Conservation (phyloP, 257 asterid genomes). For the Euphrasia confusa region DNA sequence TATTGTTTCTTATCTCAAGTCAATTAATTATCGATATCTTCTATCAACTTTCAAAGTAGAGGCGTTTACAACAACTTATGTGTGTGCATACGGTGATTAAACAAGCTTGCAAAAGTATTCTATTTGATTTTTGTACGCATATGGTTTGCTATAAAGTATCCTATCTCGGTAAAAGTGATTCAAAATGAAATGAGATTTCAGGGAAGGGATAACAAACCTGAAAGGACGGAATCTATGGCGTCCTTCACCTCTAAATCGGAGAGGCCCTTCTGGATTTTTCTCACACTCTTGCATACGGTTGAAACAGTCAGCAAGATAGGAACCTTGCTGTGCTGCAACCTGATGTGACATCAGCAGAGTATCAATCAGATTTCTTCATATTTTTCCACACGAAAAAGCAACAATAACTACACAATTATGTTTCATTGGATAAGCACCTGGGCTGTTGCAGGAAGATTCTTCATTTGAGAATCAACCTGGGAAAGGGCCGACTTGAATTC, state of each 20-base stretch:
- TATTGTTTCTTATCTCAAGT: background rate
- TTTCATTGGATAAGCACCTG: constrained; percentile 46
- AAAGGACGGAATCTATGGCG: constrained; percentile 92
- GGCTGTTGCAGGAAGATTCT: constrained; percentile 98
- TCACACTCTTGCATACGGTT: constrained; percentile 91
- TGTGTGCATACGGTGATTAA: background rate
- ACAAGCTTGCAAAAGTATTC: no score
- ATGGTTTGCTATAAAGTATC: no score
- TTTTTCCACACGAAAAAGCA: background rate
- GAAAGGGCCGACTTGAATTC: constrained; percentile 84
- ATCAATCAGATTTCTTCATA: background rate
- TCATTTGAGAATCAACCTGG: constrained; percentile 83
- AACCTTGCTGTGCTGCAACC: constrained; percentile 99
- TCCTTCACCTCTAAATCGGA: constrained; percentile 92
- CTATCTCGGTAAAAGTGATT: background rate
- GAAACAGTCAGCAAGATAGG: constrained; percentile 86
- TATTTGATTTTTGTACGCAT: no score
- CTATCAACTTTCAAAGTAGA: background rate
- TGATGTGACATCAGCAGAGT: constrained; percentile 31
- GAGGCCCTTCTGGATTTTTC: constrained; percentile 87
- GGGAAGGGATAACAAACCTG: constrained; percentile 41
- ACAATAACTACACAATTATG: background rate
- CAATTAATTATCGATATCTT: background rate
- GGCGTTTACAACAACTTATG: background rate
- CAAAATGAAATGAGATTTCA: background rate